phyloP scores from a whole-genome alignment of 2,329 filamentous ascomycete genomes.

The Fusarium multiceps region DNA sequence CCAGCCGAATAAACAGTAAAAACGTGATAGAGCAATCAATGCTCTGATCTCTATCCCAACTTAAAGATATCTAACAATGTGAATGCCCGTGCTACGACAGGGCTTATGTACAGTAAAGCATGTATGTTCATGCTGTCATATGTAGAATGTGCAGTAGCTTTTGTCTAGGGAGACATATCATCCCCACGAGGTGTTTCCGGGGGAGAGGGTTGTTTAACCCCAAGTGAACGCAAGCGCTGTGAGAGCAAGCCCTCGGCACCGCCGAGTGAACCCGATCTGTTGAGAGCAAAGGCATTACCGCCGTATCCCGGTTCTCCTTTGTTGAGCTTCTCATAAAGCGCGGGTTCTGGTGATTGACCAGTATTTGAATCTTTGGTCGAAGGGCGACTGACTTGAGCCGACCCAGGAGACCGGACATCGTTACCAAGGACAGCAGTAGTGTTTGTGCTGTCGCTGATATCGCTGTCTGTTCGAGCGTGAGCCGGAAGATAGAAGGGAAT shows the following conservation, averaged over 20 bases:
- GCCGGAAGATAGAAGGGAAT: constrained; percentile 61
- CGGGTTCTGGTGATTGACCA: constrained; percentile 47
- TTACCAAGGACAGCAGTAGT: constrained; percentile 39
- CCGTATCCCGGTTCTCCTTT: constrained; percentile 74
- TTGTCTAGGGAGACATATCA: constrained; percentile 10
- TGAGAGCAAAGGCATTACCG: constrained; percentile 61
- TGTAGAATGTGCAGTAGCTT: background rate
- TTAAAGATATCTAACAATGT: background rate
- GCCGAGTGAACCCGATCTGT: constrained; percentile 50
- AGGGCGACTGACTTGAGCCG: constrained; percentile 49
- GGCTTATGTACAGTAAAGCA: constrained; percentile 16
- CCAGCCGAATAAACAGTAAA: background rate
- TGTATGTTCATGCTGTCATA: background rate
- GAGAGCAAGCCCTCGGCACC: constrained; percentile 75
- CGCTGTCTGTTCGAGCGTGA: constrained; percentile 49
- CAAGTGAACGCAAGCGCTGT: constrained; percentile 72
- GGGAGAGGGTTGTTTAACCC: constrained; percentile 53
- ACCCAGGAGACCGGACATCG: constrained; percentile 43
- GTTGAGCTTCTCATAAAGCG: constrained; percentile 73
- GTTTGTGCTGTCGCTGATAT: constrained; percentile 48
- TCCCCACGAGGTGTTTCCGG: constrained; percentile 1
- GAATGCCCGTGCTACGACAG: background rate
- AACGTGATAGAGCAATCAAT: constrained; percentile 14
- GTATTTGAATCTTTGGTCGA: constrained; percentile 51
- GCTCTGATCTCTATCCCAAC: constrained; percentile 12